phyloP scores from a whole-genome alignment of 148 eudicot species.

The Spergularia bocconei region DNA sequence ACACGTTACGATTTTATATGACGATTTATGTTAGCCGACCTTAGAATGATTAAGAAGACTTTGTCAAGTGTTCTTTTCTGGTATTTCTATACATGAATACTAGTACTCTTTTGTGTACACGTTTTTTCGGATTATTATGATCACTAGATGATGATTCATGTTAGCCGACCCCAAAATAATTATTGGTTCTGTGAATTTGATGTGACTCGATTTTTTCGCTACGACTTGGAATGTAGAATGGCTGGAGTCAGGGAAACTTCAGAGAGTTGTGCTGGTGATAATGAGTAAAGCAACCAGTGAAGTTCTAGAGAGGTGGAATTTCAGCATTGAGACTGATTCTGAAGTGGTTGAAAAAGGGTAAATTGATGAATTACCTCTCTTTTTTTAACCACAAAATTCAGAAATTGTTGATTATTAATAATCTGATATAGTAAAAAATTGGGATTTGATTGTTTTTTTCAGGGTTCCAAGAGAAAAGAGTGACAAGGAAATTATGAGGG shows the following conservation, averaged over 20 bases:
- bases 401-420: background rate
- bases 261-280: slow-evolving; percentile 85
- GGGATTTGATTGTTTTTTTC: slow-evolving; percentile 5
- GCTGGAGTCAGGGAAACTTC: slow-evolving; percentile 93
- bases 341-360: slow-evolving; percentile 92
- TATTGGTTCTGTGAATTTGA: background rate
- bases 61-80: background rate
- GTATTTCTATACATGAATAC: too few relatives aligned
- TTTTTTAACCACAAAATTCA: background rate
- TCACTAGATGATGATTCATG: too few relatives aligned
- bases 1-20: too few relatives aligned
- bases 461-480: slow-evolving; percentile 95
- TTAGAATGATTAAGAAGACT: too few relatives aligned
- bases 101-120: too few relatives aligned
- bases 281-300: slow-evolving; percentile 82
- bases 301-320: slow-evolving; percentile 97
- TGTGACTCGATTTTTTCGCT: slow-evolving; percentile 1
- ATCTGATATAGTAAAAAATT: background rate
- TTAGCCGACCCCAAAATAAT: too few relatives aligned
- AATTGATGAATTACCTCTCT: background rate
- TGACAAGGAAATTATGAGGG: slow-evolving; percentile 98
- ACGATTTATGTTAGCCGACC: too few relatives aligned
- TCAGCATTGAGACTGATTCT: slow-evolving; percentile 83
- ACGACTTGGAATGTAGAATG: slow-evolving; percentile 51
- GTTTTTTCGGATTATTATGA: too few relatives aligned